These are phyloP conservation scores for Schwanniomyces etchellsii DNA, from an alignment of 1,139 yeast genomes.

Conservation along the genomic window DNA sequence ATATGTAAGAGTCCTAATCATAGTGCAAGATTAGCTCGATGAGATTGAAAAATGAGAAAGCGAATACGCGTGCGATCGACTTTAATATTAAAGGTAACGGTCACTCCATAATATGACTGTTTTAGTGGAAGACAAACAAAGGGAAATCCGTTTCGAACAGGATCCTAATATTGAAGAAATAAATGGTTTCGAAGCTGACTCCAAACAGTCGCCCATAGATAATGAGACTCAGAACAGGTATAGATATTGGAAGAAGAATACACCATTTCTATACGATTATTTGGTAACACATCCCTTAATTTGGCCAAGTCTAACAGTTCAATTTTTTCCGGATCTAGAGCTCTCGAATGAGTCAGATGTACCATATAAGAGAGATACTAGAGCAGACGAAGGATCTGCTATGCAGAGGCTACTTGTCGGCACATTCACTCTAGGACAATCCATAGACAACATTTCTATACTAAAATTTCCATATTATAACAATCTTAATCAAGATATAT, in stretches of 20 bases:
- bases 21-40: no score
- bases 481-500: slow-evolving; percentile 25
- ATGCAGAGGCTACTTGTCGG: slow-evolving; percentile 36
- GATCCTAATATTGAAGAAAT: no score
- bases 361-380: slow-evolving; percentile 1
- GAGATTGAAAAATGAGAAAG: no score
- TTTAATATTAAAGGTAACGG: no score
- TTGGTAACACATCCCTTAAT: slow-evolving; percentile 42
- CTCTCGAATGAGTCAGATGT: slow-evolving; percentile 5
- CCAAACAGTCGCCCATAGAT: slow-evolving; percentile 20
- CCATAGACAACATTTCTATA: slow-evolving; percentile 34
- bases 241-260: slow-evolving; percentile 50
- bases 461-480: slow-evolving; percentile 31
- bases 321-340: slow-evolving; percentile 51
- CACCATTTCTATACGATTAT: slow-evolving; percentile 48
- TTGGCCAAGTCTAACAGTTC: slow-evolving; percentile 54
- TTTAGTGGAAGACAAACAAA: no score
- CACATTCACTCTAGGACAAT: slow-evolving; percentile 41
- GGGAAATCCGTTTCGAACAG: no score
- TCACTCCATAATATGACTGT: no score
- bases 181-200: no score
- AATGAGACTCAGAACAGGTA: slow-evolving; percentile 29
- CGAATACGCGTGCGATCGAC: no score
- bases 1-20: no score
- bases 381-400: slow-evolving; percentile 9